Conservation (phyloP, 192 early-diverging fungal genomes). For the Lobosporangium transversale region DNA sequence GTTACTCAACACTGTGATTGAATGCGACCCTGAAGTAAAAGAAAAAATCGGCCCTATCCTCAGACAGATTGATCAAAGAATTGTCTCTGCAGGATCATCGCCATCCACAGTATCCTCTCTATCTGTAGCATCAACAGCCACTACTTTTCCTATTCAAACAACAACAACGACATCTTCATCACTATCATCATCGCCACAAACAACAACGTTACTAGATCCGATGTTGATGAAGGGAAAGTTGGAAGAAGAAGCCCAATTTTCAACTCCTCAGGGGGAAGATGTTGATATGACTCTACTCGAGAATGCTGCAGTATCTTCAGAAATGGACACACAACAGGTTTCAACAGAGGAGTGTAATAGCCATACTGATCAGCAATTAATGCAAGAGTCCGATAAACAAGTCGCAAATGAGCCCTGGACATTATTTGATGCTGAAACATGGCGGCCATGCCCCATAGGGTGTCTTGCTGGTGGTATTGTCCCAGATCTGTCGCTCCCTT, state of each 20-base stretch:
- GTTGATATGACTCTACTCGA: background rate
- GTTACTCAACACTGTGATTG: slow-evolving; percentile 45
- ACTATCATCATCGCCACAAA: background rate
- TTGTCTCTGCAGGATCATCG: slow-evolving; percentile 12
- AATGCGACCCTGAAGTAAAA: slow-evolving; percentile 38
- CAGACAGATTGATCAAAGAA: slow-evolving; percentile 38
- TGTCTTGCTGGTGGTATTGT: slow-evolving; percentile 46
- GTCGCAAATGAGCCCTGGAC: slow-evolving; percentile 15
- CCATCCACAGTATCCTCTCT: background rate
- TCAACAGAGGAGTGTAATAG: too few species aligned
- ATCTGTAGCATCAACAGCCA: background rate
- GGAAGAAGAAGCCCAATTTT: background rate
- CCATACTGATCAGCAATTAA: background rate
- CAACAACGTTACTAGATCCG: too few species aligned
- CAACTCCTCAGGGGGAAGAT: background rate
- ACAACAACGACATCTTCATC: background rate
- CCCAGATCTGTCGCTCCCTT: slow-evolving; percentile 38
- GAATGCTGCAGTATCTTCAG: background rate
- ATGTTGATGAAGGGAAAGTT: too few species aligned
- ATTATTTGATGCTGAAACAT: slow-evolving; percentile 21
- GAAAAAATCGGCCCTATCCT: slow-evolving; percentile 37
- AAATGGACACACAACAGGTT: background rate
- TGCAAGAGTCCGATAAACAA: background rate
- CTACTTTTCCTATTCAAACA: background rate
- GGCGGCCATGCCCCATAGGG: slow-evolving; percentile 45